These are phyloP conservation scores for Blastobotrys attinorum DNA, from an alignment of 805 yeast species.

Conservation along the genomic window DNA sequence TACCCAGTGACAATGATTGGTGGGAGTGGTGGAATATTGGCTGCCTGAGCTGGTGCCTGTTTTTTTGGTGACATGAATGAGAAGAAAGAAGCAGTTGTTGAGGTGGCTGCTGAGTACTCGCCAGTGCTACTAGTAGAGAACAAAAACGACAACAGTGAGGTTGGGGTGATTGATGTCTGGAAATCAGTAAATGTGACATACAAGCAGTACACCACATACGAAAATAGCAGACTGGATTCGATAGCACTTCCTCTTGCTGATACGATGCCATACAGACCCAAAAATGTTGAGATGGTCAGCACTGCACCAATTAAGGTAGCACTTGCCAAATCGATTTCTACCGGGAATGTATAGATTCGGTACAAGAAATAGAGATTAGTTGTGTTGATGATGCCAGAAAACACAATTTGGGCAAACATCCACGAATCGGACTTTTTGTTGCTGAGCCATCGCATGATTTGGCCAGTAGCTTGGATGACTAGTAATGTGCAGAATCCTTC, in stretches of 20 bases:
- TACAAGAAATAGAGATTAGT: constrained; percentile 70
- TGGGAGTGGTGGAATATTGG: constrained; percentile 27
- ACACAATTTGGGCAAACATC: constrained; percentile 64
- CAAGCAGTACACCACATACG: constrained; percentile 86
- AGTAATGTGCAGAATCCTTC: constrained; percentile 92
- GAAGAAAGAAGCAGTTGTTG: constrained; percentile 1
- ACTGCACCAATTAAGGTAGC: constrained; percentile 85
- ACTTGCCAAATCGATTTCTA: constrained; percentile 55
- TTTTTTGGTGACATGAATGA: not conserved
- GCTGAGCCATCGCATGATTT: constrained; percentile 65
- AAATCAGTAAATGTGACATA: constrained; percentile 90
- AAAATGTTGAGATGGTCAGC: constrained; percentile 61
- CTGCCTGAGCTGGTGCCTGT: not conserved
- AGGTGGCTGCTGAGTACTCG: constrained; percentile 4
- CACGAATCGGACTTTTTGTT: constrained; percentile 60
- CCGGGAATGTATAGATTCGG: constrained; percentile 70
- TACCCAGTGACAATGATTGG: constrained; percentile 33
- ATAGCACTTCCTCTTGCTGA: constrained; percentile 83
- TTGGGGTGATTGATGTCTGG: constrained; percentile 31
- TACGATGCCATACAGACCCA: constrained; percentile 78
- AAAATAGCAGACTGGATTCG: constrained; percentile 78
- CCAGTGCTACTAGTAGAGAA: not conserved
- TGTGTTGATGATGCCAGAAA: constrained; percentile 69
- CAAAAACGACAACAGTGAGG: constrained; percentile 12
- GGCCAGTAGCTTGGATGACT: constrained; percentile 89